Conservation (phyloP, 768 basidiomycete genomes). For the Suillus bovinus region DNA sequence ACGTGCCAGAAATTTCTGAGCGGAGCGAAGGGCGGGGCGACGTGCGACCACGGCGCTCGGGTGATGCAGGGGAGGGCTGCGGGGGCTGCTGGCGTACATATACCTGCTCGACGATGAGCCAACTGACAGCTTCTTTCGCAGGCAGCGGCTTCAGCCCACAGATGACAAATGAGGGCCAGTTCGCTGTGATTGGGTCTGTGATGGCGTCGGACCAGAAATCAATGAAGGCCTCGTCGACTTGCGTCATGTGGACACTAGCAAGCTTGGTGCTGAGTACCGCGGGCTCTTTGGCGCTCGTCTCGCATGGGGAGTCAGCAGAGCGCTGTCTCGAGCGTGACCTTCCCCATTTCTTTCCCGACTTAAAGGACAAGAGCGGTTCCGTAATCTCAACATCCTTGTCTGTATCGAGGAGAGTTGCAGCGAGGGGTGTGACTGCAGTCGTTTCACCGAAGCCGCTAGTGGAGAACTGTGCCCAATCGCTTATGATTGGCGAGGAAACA, state of each 20-base stretch:
- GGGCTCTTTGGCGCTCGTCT: conserved; percentile 14
- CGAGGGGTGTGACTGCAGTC: conserved; percentile 39
- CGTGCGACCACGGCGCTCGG: conserved; percentile 32
- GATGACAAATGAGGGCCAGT: conserved; percentile 71
- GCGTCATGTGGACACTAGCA: conserved; percentile 41
- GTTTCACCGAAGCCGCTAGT: conserved; percentile 58
- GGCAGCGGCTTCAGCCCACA: conserved; percentile 58
- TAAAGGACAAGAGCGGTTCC: conserved; percentile 35
- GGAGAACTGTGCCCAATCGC: conserved; percentile 73
- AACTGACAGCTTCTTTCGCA: conserved; percentile 41
- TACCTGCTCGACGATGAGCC: conserved; percentile 70
- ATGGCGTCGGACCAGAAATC: conserved; percentile 82
- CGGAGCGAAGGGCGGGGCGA: conserved; percentile 46
- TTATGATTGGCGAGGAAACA: conserved; percentile 25
- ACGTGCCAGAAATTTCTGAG: conserved; percentile 46
- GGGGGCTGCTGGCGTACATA: conserved; percentile 42
- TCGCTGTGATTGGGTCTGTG: conserved; percentile 61
- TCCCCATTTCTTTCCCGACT: conserved; percentile 35
- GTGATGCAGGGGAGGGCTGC: conserved; percentile 24
- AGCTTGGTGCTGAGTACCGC: conserved; percentile 39
- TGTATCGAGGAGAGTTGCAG: conserved; percentile 56
- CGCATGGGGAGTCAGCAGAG: conserved; percentile 20
- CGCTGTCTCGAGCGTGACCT: conserved; percentile 28
- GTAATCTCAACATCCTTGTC: conserved; percentile 64
- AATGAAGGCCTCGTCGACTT: conserved; percentile 78